These are phyloP conservation scores for Panicum virgatum DNA, from an alignment of 202 grass and related monocot genomes.

Conservation along the genomic window DNA sequence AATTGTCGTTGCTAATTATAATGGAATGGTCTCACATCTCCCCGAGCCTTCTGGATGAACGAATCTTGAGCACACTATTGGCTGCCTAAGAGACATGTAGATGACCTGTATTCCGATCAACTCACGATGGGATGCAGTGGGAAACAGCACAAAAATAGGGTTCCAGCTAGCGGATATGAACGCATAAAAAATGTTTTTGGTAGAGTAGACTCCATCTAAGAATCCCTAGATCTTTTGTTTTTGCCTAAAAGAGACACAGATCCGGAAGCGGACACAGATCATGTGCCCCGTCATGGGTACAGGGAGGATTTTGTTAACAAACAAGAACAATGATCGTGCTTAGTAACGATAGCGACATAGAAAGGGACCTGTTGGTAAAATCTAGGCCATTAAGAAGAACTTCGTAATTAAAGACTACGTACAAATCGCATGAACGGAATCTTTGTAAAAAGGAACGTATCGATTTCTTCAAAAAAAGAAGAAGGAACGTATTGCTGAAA, in stretches of 20 bases:
- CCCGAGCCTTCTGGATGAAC: conserved; percentile 16
- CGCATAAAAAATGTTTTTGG: not conserved
- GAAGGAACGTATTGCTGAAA: not conserved
- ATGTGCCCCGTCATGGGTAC: conserved; percentile 20
- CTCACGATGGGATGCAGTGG: conserved; percentile 2
- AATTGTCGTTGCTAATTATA: not conserved
- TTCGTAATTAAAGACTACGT: not conserved
- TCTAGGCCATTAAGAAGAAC: not conserved
- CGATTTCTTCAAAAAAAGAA: no score
- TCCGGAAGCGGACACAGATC: not conserved
- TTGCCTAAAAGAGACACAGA: conserved; percentile 17
- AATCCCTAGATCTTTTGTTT: not conserved
- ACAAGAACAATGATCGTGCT: not conserved
- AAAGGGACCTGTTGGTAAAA: not conserved
- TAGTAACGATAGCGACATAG: not conserved
- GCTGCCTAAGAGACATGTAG: not conserved
- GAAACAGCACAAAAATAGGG: conserved; percentile 25
- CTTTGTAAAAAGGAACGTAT: no score
- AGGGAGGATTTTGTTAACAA: not conserved
- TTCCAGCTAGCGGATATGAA: conserved; percentile 18
- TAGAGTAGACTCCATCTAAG: conserved; percentile 1
- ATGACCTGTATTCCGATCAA: conserved; percentile 12
- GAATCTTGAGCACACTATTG: conserved; percentile 11
- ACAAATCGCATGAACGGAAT: no score
- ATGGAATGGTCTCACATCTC: not conserved